Base-by-base conservation (phyloP, 768 basidiomycete genomes). In the Xanthoconium stramineum region DNA sequence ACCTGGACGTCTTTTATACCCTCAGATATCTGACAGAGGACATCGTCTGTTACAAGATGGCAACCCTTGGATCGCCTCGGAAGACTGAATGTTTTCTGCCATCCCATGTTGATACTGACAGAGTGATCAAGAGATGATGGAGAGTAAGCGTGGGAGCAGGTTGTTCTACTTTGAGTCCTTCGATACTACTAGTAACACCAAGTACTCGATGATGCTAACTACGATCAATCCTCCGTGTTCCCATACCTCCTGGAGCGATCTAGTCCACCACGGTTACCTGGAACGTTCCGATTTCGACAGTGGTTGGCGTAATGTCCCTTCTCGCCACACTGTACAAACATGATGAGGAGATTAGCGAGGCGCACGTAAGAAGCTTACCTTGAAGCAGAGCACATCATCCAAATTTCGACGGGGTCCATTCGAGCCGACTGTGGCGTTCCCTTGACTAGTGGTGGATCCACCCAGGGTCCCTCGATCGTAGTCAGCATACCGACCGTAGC, bases 241-340 rank as follows among this genome's bases (percentile, higher is more conserved):
- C 59, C 68, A 55, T 52, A 73, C 54, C 70, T 70, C 59, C 35
- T 72, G 28, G 70, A 61, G 45, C 80, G 79, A 61, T 91, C 90
- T 46, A 85, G 73, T 9, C 94, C 94, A 53, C 94, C 94, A 47
- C 94, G 81, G 69, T 91, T 93, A 13, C 94, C 94, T 29, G 94
- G 94, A 24, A 93, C 88, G 69, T 94, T 94, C 53, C 89, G 77
- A 70, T 94, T 94, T 40, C 88, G 83, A 72, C 95, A 97, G 64
- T 91, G 86, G 69, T 97, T 96, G 19, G 95, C 95, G 67, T 96
- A 96, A 68, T 98, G 96, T 1, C 96, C 96, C 62, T 89, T 88
- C 70, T 92, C 86, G 37, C 91, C 91, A 65, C 94, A 97, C 87
- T 93, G 59, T 9, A 52, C 54, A 61, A 54, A 47, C 50, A 47